phyloP scores from a whole-genome alignment of 202 grass and related monocot genomes.

The Cymbopogon flexuosus region DNA sequence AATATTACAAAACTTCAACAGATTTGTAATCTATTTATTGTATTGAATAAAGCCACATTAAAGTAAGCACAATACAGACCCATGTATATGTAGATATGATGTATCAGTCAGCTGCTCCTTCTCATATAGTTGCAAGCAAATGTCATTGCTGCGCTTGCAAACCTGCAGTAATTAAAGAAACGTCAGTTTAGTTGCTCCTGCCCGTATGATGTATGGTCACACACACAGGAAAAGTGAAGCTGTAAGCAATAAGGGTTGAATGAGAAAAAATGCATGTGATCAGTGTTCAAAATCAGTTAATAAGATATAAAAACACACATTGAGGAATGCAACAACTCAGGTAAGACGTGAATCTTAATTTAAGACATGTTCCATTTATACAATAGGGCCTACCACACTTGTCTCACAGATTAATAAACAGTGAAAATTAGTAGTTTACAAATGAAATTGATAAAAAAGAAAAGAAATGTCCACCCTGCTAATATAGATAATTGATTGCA shows the following conservation, averaged over 20 bases:
- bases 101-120: constrained; percentile 83
- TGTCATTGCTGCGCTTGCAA: constrained; percentile 64
- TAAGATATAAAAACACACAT: not conserved
- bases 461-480: not conserved
- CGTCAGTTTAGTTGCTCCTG: constrained; percentile 2
- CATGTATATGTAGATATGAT: constrained; percentile 83
- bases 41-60: constrained; percentile 4
- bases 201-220: not conserved
- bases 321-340: not conserved
- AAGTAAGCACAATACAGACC: constrained; percentile 52
- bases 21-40: not conserved
- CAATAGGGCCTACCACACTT: not conserved
- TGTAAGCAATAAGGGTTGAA: constrained; percentile 19
- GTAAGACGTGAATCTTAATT: not conserved
- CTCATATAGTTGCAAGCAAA: constrained; percentile 92
- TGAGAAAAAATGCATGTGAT: constrained; percentile 20
- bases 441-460: not conserved
- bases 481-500: not conserved
- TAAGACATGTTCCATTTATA: not conserved
- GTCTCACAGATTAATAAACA: not conserved
- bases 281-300: not conserved
- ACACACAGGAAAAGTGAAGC: not conserved
- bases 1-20: constrained; percentile 2
- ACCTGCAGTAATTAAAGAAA: constrained; percentile 48
- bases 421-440: not conserved